phyloP scores from a whole-genome alignment of 139 green algal species.

The Coelastrella sp. region DNA sequence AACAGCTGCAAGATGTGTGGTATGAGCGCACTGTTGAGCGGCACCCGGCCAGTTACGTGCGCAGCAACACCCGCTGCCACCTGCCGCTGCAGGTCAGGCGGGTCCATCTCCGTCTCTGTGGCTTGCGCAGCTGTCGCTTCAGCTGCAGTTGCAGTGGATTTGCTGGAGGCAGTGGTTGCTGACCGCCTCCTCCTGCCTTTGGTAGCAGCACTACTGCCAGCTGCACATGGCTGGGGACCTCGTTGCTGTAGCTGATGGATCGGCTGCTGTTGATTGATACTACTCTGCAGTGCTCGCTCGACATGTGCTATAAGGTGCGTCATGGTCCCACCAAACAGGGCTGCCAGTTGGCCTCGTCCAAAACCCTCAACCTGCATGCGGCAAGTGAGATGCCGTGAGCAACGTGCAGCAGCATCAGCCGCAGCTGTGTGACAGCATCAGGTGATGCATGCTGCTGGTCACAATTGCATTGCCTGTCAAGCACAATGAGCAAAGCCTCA shows the following conservation, averaged over 20 bases:
- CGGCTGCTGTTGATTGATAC: slow-evolving; percentile 1
- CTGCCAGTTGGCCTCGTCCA: background rate
- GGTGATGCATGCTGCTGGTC: no score
- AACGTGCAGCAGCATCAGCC: background rate
- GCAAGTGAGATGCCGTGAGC: background rate
- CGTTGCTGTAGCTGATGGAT: background rate
- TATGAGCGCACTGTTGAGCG: background rate
- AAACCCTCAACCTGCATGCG: slow-evolving; percentile 28
- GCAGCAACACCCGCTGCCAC: slow-evolving; percentile 29
- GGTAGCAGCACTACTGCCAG: background rate
- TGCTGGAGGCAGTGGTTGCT: background rate
- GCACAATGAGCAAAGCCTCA: no score
- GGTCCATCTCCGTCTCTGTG: background rate
- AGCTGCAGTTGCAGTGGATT: background rate
- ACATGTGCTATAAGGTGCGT: slow-evolving; percentile 35
- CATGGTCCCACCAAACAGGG: slow-evolving; percentile 30
- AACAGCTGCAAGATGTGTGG: slow-evolving; percentile 14
- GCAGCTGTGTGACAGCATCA: no score
- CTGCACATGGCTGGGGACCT: background rate
- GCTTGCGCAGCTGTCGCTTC: background rate
- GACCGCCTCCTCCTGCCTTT: background rate
- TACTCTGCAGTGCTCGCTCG: background rate
- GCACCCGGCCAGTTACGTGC: slow-evolving; percentile 27
- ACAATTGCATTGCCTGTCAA: no score
- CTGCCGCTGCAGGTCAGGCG: background rate